These are phyloP conservation scores for Colletotrichum sp. DNA, from an alignment of 2,329 filamentous ascomycete genomes.

Conservation along the genomic window DNA sequence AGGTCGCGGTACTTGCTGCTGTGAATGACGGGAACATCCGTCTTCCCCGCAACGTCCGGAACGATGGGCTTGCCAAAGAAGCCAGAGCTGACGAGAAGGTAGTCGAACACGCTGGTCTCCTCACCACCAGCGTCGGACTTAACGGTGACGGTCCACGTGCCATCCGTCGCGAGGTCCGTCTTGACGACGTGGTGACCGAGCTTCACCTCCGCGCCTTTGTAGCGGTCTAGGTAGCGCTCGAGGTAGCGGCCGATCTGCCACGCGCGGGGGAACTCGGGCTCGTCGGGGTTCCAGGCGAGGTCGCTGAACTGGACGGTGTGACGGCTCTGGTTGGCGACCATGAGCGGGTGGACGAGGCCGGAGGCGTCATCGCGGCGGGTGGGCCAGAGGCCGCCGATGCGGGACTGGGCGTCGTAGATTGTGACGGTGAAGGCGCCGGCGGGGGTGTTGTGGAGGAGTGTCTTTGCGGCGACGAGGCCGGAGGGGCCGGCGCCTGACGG, in stretches of 20 bases:
- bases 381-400: constrained; percentile 83
- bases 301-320: constrained; percentile 79
- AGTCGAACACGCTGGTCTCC: constrained; percentile 66
- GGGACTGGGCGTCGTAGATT: constrained; percentile 69
- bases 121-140: constrained; percentile 37
- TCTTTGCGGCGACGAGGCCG: constrained; percentile 74
- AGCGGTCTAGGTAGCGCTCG: constrained; percentile 64
- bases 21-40: constrained; percentile 62
- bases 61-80: constrained; percentile 72
- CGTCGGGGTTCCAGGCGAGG: constrained; percentile 67
- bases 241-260: constrained; percentile 80
- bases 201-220: constrained; percentile 50
- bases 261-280: constrained; percentile 73
- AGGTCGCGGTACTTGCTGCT: constrained; percentile 70
- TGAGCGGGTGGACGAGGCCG: constrained; percentile 67
- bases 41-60: constrained; percentile 43
- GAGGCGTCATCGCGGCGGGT: constrained; percentile 49
- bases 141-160: constrained; percentile 46
- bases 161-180: constrained; percentile 37
- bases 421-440: constrained; percentile 67
- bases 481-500: constrained; percentile 69
- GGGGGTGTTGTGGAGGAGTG: constrained; percentile 65
- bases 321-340: constrained; percentile 76
- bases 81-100: constrained; percentile 74
- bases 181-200: constrained; percentile 53